Base-by-base conservation (phyloP, 148 eudicot species). In the Fallopia convolvulus region DNA sequence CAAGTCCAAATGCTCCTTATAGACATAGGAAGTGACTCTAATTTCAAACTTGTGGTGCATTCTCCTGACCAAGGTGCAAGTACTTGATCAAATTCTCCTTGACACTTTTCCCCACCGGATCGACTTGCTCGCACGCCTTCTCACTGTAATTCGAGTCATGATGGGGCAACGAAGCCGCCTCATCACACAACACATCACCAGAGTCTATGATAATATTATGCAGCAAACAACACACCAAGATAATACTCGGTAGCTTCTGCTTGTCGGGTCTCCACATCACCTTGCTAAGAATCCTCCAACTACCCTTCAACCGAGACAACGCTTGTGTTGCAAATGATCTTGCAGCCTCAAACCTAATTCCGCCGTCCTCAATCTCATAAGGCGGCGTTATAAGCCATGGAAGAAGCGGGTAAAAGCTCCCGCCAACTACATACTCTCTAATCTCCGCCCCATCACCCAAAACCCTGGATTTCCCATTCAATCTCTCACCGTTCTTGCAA, bases 241-340 rank as follows among this genome's bases (percentile, higher is more conserved):
- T 90, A 44, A 96, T 87, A 79, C 99, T 96, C 0, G 99, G 99
- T 18, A 96, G 80, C 80, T 96, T 96, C 86, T 83, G 85, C 80
- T 89, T 96, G 81, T 96, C 99, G 0, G 99, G 99, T 83, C 99
- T 87, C 98, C 99, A 96, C 98, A 96, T 91, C 36, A 90, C 97
- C 90, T 93, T 91, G 81, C 89, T 96, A 53, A 96, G 94, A 72
- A 96, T 96, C 75, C 91, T 89, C 99, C 99, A 96, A 85, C 86
- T 89, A 6, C 93, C 98, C 80, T 96, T 96, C 78, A 93, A 79
- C 68, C 78, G 85, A 3, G 89, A 83, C 30, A 96, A 89, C n/a
- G 99, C 98, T 81, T 77, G 84, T 55, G 80, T 87, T 20, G 97
- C 94, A 50, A 83, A 84, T 20, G 81, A 81, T 82, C 86, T 85